A percentile compares a stretch with the other conserved stretches of the same genome.
Conservation (phyloP, 129 eudicot species). For the Lactuca saligna region DNA sequence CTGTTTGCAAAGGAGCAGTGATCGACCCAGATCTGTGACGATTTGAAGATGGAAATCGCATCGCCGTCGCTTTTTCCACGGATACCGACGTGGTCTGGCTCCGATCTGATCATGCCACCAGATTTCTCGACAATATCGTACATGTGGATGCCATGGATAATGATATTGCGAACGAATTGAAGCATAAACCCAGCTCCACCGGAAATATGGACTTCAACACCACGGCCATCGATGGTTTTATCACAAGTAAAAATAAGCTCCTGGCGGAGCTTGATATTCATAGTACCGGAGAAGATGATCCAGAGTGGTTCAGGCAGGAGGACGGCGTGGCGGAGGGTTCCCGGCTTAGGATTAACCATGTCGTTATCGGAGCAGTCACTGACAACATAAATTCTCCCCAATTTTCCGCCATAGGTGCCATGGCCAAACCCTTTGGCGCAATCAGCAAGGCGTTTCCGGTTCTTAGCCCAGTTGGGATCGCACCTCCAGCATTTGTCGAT, state of each 20-base stretch:
- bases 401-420: conserved; percentile 43
- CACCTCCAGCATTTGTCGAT: conserved; percentile 78
- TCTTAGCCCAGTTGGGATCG: conserved; percentile 42
- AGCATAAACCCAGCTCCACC: conserved; percentile 54
- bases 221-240: conserved; percentile 63
- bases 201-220: conserved; percentile 34
- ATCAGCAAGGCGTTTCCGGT: conserved; percentile 43
- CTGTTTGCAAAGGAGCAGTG: conserved; percentile 43
- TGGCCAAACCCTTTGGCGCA: conserved; percentile 59
- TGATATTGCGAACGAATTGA: conserved; percentile 43
- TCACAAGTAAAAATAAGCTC: conserved; percentile 49
- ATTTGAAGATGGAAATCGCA: conserved; percentile 39
- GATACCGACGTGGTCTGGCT: conserved; percentile 37
- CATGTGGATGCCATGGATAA: conserved; percentile 41
- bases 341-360: conserved; percentile 39
- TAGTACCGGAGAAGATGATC: conserved; percentile 44
- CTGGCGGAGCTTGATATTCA: conserved; percentile 38
- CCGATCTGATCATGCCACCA: conserved; percentile 52
- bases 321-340: conserved; percentile 57
- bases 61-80: conserved; percentile 48
- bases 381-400: conserved; percentile 43
- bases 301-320: conserved; percentile 50
- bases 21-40: conserved; percentile 44
- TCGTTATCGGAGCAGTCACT: conserved; percentile 47
- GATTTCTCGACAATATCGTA: conserved; percentile 21